Evolutionary conservation across 1,284 basidiomycete species (phyloP).

Genomic region (Apiotrichum mycotoxinovorans): DNA sequence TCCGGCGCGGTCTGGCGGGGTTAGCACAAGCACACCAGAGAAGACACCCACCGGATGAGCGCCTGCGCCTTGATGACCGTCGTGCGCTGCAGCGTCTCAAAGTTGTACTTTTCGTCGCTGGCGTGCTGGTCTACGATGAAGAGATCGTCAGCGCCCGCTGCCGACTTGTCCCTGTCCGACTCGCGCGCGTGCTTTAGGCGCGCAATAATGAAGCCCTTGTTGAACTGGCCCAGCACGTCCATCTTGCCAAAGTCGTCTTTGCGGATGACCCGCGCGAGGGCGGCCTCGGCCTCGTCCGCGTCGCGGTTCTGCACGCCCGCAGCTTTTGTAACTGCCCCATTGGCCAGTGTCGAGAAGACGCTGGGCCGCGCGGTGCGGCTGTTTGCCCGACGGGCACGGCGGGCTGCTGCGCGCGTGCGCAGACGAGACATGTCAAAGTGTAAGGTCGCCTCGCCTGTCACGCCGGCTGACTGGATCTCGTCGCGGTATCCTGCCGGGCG

Average conservation of each 20-base stretch:
- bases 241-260: constrained; percentile 83
- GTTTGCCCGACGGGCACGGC: not conserved
- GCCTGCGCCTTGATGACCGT: constrained; percentile 84
- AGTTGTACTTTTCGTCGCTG: constrained; percentile 91
- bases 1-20: constrained; percentile 61
- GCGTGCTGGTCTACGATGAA: constrained; percentile 73
- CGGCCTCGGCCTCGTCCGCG: constrained; percentile 62
- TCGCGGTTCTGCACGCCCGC: constrained; percentile 64
- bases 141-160: constrained; percentile 71
- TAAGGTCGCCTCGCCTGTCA: constrained; percentile 36
- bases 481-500: constrained; percentile 24
- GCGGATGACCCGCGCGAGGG: constrained; percentile 77
- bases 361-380: constrained; percentile 6
- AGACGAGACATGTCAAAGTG: constrained; percentile 38
- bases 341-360: constrained; percentile 23
- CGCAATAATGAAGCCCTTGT: constrained; percentile 89
- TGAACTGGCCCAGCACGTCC: constrained; percentile 91
- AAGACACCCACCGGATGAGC: constrained; percentile 65
- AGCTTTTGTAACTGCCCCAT: constrained; percentile 26
- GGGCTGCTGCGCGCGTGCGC: constrained; percentile 21
- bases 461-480: constrained; percentile 34
- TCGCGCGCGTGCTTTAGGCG: constrained; percentile 54
- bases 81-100: constrained; percentile 84
- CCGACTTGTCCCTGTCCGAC: not conserved
- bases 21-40: not conserved